These are phyloP conservation scores for Mycena belliarum DNA, from an alignment of 768 basidiomycete species.

Conservation along the genomic window DNA sequence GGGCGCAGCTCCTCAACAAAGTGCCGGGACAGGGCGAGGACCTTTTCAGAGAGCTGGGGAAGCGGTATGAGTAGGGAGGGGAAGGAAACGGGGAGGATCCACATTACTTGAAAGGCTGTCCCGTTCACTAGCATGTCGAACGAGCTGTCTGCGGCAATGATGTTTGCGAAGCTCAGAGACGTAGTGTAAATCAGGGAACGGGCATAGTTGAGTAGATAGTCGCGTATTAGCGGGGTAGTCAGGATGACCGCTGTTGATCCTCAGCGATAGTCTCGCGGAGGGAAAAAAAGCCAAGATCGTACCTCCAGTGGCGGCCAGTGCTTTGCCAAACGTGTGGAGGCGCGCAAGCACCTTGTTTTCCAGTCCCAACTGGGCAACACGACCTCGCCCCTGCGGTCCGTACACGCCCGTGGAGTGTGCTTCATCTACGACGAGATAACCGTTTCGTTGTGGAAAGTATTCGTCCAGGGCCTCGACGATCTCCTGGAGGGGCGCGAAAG, in stretches of 20 bases:
- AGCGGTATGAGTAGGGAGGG: background rate
- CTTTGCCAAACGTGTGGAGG: conserved; percentile 93
- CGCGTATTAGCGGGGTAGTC: conserved; percentile 67
- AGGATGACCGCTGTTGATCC: conserved; percentile 67
- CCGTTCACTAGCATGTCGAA: conserved; percentile 79
- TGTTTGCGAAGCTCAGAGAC: conserved; percentile 71
- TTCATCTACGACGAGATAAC: conserved; percentile 84
- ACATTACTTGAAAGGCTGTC: conserved; percentile 57
- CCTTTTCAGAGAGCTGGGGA: conserved; percentile 33
- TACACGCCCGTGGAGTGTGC: conserved; percentile 94
- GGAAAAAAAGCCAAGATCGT: conserved; percentile 30
- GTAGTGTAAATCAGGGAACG: conserved; percentile 92
- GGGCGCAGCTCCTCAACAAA: conserved; percentile 27
- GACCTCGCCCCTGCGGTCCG: conserved; percentile 73
- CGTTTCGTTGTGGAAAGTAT: conserved; percentile 61
- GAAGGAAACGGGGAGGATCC: background rate
- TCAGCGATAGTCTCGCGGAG: background rate
- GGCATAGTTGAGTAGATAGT: conserved; percentile 91
- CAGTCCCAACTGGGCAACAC: conserved; percentile 70
- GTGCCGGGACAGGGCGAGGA: conserved; percentile 48
- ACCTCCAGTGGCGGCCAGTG: conserved; percentile 85
- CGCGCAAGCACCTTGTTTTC: conserved; percentile 73
- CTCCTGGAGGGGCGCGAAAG: conserved; percentile 70
- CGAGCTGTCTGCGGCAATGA: conserved; percentile 74
- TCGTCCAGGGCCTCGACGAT: conserved; percentile 67